phyloP scores from a whole-genome alignment of 148 eudicot genomes.

The Spergularia bocconei region DNA sequence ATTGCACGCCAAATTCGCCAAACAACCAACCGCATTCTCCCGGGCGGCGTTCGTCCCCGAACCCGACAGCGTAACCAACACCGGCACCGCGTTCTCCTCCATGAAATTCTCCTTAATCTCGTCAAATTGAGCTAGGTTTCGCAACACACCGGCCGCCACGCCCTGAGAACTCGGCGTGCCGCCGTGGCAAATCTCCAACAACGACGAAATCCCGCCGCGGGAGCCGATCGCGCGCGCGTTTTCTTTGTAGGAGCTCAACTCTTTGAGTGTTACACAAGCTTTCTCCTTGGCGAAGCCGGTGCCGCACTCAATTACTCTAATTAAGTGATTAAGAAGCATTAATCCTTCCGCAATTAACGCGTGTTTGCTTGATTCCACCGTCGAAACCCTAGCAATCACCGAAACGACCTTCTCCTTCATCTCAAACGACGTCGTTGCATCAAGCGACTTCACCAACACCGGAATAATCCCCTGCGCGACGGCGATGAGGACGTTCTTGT shows the following conservation, averaged over 20 bases:
- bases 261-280: conserved; percentile 58
- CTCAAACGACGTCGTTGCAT: conserved; percentile 47
- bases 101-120: conserved; percentile 70
- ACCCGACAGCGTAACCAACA: conserved; percentile 41
- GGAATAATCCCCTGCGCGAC: conserved; percentile 85
- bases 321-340: conserved; percentile 50
- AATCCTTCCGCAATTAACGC: conserved; percentile 66
- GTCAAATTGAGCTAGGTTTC: conserved; percentile 51
- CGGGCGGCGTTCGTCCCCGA: conserved; percentile 67
- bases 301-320: conserved; percentile 70
- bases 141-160: conserved; percentile 64
- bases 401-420: conserved; percentile 64
- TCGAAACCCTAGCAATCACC: conserved; percentile 62
- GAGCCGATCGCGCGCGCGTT: conserved; percentile 83
- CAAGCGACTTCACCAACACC: conserved; percentile 62
- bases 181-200: conserved; percentile 63
- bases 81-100: conserved; percentile 64
- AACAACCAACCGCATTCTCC: conserved; percentile 76
- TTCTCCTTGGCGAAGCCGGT: conserved; percentile 66
- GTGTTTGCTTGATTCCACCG: conserved; percentile 54
- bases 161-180: conserved; percentile 83
- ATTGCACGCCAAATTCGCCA: conserved; percentile 49
- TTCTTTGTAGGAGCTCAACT: conserved; percentile 52
- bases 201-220: conserved; percentile 74
- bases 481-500: conserved; percentile 62